These are phyloP conservation scores for Saturnispora sanitii DNA, from an alignment of 805 yeast genomes.

Conservation along the genomic window DNA sequence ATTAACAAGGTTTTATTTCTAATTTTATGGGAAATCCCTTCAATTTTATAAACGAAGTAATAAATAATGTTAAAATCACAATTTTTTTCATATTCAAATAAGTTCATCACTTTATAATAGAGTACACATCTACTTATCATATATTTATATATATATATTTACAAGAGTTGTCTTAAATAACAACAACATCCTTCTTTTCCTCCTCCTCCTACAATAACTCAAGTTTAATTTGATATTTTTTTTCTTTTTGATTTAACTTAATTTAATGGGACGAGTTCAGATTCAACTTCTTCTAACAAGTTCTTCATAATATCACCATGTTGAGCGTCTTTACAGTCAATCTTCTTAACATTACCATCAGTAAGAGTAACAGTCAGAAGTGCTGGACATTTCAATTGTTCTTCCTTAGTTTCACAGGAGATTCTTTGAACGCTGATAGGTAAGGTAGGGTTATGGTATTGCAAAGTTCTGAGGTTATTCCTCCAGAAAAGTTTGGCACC, in stretches of 20 bases:
- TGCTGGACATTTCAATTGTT: slow-evolving; percentile 36
- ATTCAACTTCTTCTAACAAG: slow-evolving; percentile 42
- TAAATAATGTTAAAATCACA: no score
- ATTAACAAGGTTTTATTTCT: no score
- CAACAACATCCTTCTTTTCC: no score
- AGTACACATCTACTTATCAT: background rate
- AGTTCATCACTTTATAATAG: no score
- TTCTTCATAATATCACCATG: slow-evolving; percentile 46
- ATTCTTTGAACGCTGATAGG: slow-evolving; percentile 54
- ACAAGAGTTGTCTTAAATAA: no score
- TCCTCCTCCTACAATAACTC: no score
- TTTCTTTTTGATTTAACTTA: background rate
- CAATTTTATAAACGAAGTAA: no score
- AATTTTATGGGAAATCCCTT: no score
- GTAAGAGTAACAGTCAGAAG: slow-evolving; percentile 32
- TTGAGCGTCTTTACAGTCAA: slow-evolving; percentile 46
- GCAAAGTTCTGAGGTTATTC: slow-evolving; percentile 60
- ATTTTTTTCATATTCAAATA: background rate
- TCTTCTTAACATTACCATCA: slow-evolving; percentile 30
- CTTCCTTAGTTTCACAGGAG: slow-evolving; percentile 32
- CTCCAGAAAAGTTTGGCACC: slow-evolving; percentile 75
- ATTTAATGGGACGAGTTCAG: slow-evolving; percentile 30
- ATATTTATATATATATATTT: no score
- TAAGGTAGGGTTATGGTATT: slow-evolving; percentile 71
- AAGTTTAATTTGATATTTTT: no score